Evolutionary conservation across 306 rosid genomes (phyloP), one percentile per base, ranked within the genome.

Genomic region (Trichosanthes truncata): DNA sequence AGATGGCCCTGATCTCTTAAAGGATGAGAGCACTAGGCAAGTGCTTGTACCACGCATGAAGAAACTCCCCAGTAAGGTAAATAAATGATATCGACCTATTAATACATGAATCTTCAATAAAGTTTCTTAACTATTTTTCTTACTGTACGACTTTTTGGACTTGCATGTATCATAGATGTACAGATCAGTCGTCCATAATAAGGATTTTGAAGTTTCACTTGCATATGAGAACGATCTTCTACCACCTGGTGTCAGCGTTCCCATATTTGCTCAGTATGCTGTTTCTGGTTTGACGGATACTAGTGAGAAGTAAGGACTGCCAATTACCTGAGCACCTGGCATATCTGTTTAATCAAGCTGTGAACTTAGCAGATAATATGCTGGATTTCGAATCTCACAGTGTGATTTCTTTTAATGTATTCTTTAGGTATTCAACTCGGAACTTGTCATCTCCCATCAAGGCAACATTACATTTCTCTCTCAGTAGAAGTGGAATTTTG

Each of bases 11-110:
- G 91, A 87, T 83, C 90, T 93, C 82, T 53, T 79, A 81, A 82
- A 91, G 85, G 91, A 90, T 78, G 97, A 95, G 80, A 88, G 92
- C 87, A 84, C 85, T 60, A 90, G 88, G 86, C 97, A 95, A 86
- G 81, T 90, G 82, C 93, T 95, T 45, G 92, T 90, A 62, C 94
- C 87, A 10, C 87, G 94, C 55, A 91, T 95, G 99, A 95, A 93
- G 84, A 95, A 95, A 80, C 83, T 95, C 35, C 97, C 97, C 5
- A 93, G 96, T 80, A 95, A 95, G 97, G 99, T 95, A 85, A 82
- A 68, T 78, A 62, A 49, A 23, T 21, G 78, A 36, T 29, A 62
- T 23, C 29, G 41, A 49, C 59, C 53, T 57, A 17, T 23, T 72
- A 45, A 38, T 55, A 0, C 21, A 38, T 55, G 38, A 56, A 53